Evolutionary conservation across 805 yeast genomes (phyloP).

Genomic region (Yamadazyma insecticola): DNA sequence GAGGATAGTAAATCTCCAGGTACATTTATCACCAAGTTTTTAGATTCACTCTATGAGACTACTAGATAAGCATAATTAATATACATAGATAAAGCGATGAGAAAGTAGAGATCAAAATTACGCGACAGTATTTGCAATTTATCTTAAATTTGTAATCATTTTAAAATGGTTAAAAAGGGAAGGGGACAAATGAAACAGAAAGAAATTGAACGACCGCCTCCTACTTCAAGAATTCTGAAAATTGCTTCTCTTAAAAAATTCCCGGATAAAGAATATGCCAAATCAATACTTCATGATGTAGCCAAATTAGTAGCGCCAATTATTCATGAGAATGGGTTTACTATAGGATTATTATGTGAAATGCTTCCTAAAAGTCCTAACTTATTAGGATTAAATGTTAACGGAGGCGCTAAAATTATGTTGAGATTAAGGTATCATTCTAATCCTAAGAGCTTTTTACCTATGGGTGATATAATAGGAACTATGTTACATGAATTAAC

Average conservation of each 20-base stretch:
- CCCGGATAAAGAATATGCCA: slow-evolving; percentile 34
- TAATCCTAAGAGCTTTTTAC: slow-evolving; percentile 51
- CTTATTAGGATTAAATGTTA: slow-evolving; percentile 79
- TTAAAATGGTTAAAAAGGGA: slow-evolving; percentile 8
- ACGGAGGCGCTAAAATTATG: slow-evolving; percentile 67
- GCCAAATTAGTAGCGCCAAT: slow-evolving; percentile 73
- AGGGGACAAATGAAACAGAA: slow-evolving; percentile 3
- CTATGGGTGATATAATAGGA: slow-evolving; percentile 64
- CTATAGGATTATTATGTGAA: slow-evolving; percentile 68
- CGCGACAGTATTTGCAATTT: too few relatives aligned
- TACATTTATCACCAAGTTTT: slow-evolving; percentile 41
- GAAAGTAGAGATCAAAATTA: too few relatives aligned
- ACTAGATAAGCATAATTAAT: too few relatives aligned
- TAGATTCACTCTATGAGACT: slow-evolving; percentile 42
- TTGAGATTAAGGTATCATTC: slow-evolving; percentile 61
- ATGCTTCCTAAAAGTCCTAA: slow-evolving; percentile 68
- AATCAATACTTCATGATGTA: slow-evolving; percentile 57
- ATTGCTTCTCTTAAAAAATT: slow-evolving; percentile 35
- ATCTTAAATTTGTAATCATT: background rate
- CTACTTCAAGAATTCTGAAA: slow-evolving; percentile 29
- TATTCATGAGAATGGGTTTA: slow-evolving; percentile 62
- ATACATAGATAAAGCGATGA: too few relatives aligned
- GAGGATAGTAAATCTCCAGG: slow-evolving; percentile 46
- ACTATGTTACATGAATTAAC: slow-evolving; percentile 86
- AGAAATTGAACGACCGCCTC: slow-evolving; percentile 23